Base-by-base conservation (phyloP, 371 early-diverging fungal species). In the Rhizopus delemar region DNA sequence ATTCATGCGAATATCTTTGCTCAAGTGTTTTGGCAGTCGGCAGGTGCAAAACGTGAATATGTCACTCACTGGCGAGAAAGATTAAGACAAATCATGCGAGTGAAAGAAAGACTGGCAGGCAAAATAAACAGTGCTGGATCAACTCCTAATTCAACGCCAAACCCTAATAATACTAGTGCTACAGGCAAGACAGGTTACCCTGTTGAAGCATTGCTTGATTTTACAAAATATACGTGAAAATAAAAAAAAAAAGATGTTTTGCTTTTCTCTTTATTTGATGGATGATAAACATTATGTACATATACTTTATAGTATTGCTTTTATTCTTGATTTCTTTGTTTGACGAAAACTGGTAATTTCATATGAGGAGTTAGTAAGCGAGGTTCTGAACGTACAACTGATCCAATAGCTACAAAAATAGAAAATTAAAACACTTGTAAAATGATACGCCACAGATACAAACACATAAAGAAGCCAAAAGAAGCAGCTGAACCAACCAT, bases 1-100 rank as follows among this genome's bases (percentile, higher is more conserved):
- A 77, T 95, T 16, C 93, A 96, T 73, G 91, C 92, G 54, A 93
- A 93, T 57, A 88, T 95, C 53, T 90, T 94, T 70, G 90, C 96
- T 28, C 93, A 96, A 62, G 89, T 95, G 11, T 93, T 87, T 52
- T 63, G 63, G 60, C 69, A 82, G 41, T 75, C 82, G 46, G 78
- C 72, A 46, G 74, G 86, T 36, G 77, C 75, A 13, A 67, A 64
- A 28, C 77, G 69, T 31, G 90, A 90, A 62, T 93, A 90, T 68
- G 83, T 89, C 15, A 89, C 93, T 38, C 93, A 93, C 60, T 91
- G 92, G 86, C 78, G 85, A 52, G 93, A 93, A 62, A 82, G 97
- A 34, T 68, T 96, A 65, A 83, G 91, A 41, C 93, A 93, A 62
- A 93, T 97, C 70, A 90, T 89, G 66, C 85, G 90, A 41, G 77